Evolutionary conservation across 2,329 filamentous ascomycete genomes (phyloP), one percentile per base, ranked within the genome.

Genomic region (Monosporascus ibericus): DNA sequence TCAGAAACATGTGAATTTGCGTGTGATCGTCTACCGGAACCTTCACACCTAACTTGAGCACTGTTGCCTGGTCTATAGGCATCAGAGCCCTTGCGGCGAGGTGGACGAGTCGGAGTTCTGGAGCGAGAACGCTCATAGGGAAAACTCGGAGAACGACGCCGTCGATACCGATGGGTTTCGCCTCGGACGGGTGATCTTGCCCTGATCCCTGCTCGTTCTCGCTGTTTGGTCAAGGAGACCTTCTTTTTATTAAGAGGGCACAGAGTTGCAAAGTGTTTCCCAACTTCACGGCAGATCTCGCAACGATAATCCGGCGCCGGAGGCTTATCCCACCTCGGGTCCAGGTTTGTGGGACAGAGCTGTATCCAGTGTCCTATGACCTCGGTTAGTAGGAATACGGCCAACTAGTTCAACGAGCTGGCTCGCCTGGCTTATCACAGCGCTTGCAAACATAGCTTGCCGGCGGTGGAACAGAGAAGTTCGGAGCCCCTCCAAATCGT

Each of bases 301-400:
- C 73, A 75, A 18, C 25, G 37, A 51, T 75, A 75, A 15, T 54
- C 49, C 5, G 40, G 24, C 1, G 50, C 38, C 2, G 72, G 72
- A 30, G 55, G 52, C 47, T 30, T 55, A 52, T 75, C 72, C 50
- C 60, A 72, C 2, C 50, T 27, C 9, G 71, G 68, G 51, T 75
- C 69, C n/a, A 74, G 44, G 53, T 71, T 73, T 2, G 72, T 76
- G 18, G 73, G 72, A 49, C 74, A 76, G 2, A 61, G 36, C 48
- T 68, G 60, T 18, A 73, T 58, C 53, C 58, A 64, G 55, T 75
- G 74, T 25, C 72, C 74, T 76, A 52, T 34, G 8, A 15, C 42
- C 18, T 24, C 36, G 7, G 51, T 60, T 11, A 62, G 55, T 47
- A 38, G 55, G 15, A 15, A 37, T 36, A 17, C 5, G 40, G 27